Evolutionary conservation across 768 basidiomycete species (phyloP).

Genomic region (Mycena belliarum): DNA sequence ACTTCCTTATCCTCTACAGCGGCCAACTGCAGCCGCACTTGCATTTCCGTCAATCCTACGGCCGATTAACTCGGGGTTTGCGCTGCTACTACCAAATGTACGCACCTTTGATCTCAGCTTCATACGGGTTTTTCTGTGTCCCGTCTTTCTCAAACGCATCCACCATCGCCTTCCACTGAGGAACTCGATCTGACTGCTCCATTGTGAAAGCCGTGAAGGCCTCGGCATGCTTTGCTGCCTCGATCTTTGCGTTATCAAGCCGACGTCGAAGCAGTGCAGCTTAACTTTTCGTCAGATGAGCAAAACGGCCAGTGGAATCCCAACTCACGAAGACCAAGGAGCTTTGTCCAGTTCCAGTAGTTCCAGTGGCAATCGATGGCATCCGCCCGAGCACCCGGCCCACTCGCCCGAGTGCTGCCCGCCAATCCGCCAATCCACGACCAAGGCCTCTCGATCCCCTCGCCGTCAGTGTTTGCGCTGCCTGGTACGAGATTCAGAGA

Average conservation of each 20-base stretch:
- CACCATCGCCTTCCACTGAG: background rate
- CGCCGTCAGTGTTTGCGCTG: constrained; percentile 4
- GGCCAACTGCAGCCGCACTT: background rate
- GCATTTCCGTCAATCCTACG: background rate
- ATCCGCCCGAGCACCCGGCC: constrained; percentile 30
- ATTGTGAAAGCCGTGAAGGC: background rate
- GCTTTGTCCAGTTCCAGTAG: constrained; percentile 31
- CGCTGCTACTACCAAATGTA: too few relatives aligned
- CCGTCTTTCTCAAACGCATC: background rate
- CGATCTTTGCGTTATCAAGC: background rate
- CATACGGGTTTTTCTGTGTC: background rate
- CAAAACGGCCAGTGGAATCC: background rate
- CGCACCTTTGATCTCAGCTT: background rate
- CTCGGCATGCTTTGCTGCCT: background rate
- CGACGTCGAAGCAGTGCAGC: too few relatives aligned
- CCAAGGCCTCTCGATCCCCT: constrained; percentile 11
- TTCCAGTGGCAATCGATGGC: constrained; percentile 30
- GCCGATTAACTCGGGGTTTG: too few relatives aligned
- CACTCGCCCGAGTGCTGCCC: constrained; percentile 35
- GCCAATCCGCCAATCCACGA: background rate
- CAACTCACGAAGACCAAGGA: constrained; percentile 24
- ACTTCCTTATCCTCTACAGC: background rate
- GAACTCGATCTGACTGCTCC: background rate
- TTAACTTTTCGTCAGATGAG: background rate
- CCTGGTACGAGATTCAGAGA: constrained; percentile 26